Evolutionary conservation across 2,329 filamentous ascomycete genomes (phyloP).

Genomic region (Lasiodiplodia citricola): DNA sequence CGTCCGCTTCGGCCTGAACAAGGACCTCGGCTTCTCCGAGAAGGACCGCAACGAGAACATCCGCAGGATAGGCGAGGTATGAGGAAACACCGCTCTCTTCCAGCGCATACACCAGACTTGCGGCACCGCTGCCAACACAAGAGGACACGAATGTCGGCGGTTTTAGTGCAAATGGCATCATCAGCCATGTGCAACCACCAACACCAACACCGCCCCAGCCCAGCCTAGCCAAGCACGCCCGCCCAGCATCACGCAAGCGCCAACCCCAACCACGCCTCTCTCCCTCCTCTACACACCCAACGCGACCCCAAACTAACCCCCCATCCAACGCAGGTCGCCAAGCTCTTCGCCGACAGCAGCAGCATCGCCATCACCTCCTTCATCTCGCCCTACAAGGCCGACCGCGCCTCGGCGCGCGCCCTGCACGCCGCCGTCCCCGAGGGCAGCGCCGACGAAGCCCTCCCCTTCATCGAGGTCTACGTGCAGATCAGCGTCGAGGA

Average conservation of each 20-base stretch:
- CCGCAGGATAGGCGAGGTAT: conserved; percentile 83
- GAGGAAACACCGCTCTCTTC: not conserved
- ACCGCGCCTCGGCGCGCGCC: conserved; percentile 80
- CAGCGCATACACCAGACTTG: not conserved
- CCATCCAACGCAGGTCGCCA: conserved; percentile 69
- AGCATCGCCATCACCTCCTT: conserved; percentile 92
- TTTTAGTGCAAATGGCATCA: not conserved
- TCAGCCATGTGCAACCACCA: not conserved
- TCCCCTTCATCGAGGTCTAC: conserved; percentile 92
- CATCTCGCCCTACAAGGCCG: conserved; percentile 91
- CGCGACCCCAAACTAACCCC: not conserved
- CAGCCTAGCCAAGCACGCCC: not conserved
- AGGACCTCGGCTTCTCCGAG: conserved; percentile 93
- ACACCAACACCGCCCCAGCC: not conserved
- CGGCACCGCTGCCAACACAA: too few species aligned
- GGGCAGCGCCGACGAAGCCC: conserved; percentile 59
- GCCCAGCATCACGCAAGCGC: not conserved
- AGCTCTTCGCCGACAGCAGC: conserved; percentile 90
- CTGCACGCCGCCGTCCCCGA: conserved; percentile 69
- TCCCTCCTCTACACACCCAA: too few species aligned
- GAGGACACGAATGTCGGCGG: too few species aligned
- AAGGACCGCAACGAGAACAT: conserved; percentile 98
- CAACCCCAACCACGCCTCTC: not conserved
- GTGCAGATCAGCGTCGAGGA: conserved; percentile 91
- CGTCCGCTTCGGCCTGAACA: conserved; percentile 96